These are phyloP conservation scores for Amoebophrya sp. DNA, from an alignment of 169 alveolate species.

Conservation along the genomic window DNA sequence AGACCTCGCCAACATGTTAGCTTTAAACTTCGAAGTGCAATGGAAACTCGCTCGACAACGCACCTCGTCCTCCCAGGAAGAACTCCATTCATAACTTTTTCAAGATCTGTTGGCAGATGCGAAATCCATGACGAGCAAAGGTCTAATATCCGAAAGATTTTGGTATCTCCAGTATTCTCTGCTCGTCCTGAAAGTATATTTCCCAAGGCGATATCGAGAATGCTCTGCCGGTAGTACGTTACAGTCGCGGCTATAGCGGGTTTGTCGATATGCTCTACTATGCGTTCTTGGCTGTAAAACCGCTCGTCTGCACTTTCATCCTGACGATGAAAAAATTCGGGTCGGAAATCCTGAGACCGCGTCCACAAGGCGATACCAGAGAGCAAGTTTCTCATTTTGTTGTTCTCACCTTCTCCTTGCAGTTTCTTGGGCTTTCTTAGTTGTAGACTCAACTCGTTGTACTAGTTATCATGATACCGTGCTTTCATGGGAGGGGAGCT, in stretches of 20 bases:
- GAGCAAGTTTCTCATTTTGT: no score
- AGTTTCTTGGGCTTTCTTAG: no score
- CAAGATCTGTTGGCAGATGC: background rate
- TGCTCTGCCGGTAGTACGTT: background rate
- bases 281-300: background rate
- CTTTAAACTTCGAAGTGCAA: no score
- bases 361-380: no score
- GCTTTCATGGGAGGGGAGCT: no score
- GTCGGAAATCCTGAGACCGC: background rate
- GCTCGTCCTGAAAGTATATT: background rate
- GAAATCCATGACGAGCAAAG: slow-evolving; percentile 8
- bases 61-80: no score
- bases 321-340: background rate
- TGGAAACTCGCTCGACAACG: no score
- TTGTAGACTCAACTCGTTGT: no score
- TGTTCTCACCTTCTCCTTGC: no score
- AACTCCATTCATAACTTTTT: no score
- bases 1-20: no score
- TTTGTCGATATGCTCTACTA: background rate
- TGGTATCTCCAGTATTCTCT: background rate
- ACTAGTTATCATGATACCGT: no score
- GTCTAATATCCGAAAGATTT: background rate
- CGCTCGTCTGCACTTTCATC: background rate
- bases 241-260: background rate
- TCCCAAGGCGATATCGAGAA: background rate